These are phyloP conservation scores for Davidsoniella virescens DNA, from an alignment of 2,329 filamentous ascomycete genomes.

Conservation along the genomic window DNA sequence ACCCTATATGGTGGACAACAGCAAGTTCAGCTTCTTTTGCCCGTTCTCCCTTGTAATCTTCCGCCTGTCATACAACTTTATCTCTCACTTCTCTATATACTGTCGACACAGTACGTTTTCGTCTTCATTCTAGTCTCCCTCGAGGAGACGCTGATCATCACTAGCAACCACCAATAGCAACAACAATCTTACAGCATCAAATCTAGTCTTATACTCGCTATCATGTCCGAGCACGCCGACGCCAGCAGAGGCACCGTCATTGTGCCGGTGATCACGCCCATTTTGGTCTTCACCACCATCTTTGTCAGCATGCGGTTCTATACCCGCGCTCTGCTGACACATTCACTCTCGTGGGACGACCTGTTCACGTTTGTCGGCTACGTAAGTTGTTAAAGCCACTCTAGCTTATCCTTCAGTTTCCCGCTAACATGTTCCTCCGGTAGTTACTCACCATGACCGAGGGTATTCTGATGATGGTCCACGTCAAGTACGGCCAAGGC, in stretches of 20 bases:
- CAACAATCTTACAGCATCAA: not conserved
- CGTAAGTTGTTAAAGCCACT: not conserved
- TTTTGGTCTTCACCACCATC: constrained; percentile 1
- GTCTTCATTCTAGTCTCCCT: too few species aligned
- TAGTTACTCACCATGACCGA: constrained; percentile 8
- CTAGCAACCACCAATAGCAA: too few species aligned
- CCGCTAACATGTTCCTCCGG: not conserved
- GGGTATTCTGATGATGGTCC: constrained; percentile 11
- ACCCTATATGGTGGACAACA: too few species aligned
- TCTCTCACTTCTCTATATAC: too few species aligned
- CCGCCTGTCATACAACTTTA: too few species aligned
- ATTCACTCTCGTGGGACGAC: constrained; percentile 11
- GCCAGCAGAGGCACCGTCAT: constrained; percentile 1
- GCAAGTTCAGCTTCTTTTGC: too few species aligned
- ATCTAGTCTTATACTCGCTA: not conserved
- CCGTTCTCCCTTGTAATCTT: too few species aligned
- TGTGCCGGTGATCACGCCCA: constrained; percentile 3
- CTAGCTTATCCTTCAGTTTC: too few species aligned
- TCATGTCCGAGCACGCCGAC: not conserved
- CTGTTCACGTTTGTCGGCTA: not conserved
- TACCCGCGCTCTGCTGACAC: constrained; percentile 5
- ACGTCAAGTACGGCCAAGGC: constrained; percentile 9
- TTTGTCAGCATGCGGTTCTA: constrained; percentile 11
- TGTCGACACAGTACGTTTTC: too few species aligned
- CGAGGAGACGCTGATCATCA: too few species aligned